Evolutionary conservation across 805 yeast species (phyloP), one percentile per base, ranked within the genome.

Genomic region (Pichia californica): DNA sequence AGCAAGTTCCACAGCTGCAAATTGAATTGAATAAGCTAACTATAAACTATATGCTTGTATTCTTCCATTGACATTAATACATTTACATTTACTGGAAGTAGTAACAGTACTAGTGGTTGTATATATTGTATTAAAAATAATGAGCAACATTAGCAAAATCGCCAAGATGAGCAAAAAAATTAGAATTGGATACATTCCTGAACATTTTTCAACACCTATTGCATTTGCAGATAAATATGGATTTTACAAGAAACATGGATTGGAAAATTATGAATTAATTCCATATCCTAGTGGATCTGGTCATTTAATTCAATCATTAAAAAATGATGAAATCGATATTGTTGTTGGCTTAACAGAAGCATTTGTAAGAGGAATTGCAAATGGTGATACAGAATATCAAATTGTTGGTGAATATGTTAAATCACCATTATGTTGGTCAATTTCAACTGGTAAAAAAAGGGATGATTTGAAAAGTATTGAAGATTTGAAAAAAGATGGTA

Each of bases 271-370:
- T 38, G 80, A 82, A 50, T 64, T 81, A 48, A 62, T 80, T 21
- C 83, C 88, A 2, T 89, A 74, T 45, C 83, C 87, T 15, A 84
- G 93, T 15, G 97, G 97, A 1, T 80, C 94, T 6, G 97, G 96
- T 2, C 86, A 87, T 53, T 70, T 88, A 61, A 84, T 88, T 58
- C 83, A 82, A 53, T 71, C 88, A 7, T 67, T 89, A 40, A 76
- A 78, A 48, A 73, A 66, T 15, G 69, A 73, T 10, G 76, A 80
- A 33, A 74, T 88, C 29, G 93, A 88, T 55, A 68, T 85, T 40
- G 95, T 94, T 26, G 76, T 89, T 55, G 97, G 97, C 0, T 70
- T 88, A 42, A 88, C 96, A 4, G 97, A 88, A 61, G 96, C 94
- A 0, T 88, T 88, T 64, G 79, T 89, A 3, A 78, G 93, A 25